Evolutionary conservation across 2,329 filamentous ascomycete genomes (phyloP), one percentile per base, ranked within the genome.

Genomic region (Aureobasidium sp.): DNA sequence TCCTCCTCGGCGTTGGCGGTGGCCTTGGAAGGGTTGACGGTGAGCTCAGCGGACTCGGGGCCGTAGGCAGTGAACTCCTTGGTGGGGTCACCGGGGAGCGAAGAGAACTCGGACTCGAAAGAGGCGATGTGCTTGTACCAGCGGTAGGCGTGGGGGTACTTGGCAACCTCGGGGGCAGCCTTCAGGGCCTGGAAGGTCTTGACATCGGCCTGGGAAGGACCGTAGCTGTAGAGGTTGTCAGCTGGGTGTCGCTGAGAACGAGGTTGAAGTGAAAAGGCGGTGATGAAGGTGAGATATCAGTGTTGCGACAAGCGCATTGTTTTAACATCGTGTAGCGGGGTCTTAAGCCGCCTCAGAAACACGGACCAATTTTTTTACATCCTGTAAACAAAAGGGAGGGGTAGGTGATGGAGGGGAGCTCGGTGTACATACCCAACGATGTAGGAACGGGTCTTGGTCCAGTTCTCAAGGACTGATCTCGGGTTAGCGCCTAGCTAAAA

Each of bases 41-140:
- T 87, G 68, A 91, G 82, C 77, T 90, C 88, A 66, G 81, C 78
- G 66, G 80, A 82, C 72, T 96, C 92, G 67, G 94, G 94, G 73
- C 94, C 94, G 81, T 97, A 97, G 76, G 87, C 84, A 72, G 89
- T 92, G 83, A 88, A 90, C 69, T 88, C 83, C 83, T 94, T 91
- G 77, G 89, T 88, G 71, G 92, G 85, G 80, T 97, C 93, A 78
- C 94, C 94, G 64, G 91, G 85, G 58, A 99, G 89, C 68, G 87
- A 89, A 72, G 88, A 83, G 82, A 97, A 97, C 79, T 97, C 93
- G 70, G 88, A 84, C 84, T 95, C 87, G 82, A 90, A 96, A 71
- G 89, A 89, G 77, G 89, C 86, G 75, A 97, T 90, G 86, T 99
- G 93, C 86, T 95, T 96, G 87, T 96, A 97, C 94, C 94, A 99